Percentiles rank a stretch among this genome's conserved stretches.
phyloP scores from a whole-genome alignment of 495 filamentous ascomycete species.

The Daldinia childiae region DNA sequence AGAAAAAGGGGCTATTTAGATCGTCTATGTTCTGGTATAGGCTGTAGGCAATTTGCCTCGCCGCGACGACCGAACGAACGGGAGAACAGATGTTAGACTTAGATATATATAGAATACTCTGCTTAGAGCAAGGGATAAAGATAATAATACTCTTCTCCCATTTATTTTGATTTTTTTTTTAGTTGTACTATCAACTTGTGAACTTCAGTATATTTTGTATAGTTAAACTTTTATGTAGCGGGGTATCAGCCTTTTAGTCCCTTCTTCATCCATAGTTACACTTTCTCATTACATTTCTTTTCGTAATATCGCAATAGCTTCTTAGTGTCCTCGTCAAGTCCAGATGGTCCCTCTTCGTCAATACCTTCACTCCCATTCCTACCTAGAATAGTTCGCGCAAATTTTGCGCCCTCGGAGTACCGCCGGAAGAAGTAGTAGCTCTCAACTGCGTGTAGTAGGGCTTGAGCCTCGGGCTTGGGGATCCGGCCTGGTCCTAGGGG shows the following conservation, averaged over 20 bases:
- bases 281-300: constrained; percentile 44
- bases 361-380: constrained; percentile 36
- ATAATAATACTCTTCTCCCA: constrained; percentile 32
- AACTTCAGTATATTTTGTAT: background rate
- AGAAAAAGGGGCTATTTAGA: constrained; percentile 33
- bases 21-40: constrained; percentile 10
- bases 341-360: background rate
- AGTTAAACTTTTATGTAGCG: background rate
- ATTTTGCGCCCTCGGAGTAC: constrained; percentile 54
- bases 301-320: constrained; percentile 50
- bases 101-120: constrained; percentile 24
- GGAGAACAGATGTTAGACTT: constrained; percentile 8
- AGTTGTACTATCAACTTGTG: background rate
- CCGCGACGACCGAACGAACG: background rate
- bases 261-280: background rate
- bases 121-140: constrained; percentile 18
- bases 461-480: constrained; percentile 56
- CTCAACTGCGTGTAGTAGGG: constrained; percentile 62
- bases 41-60: constrained; percentile 1
- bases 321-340: constrained; percentile 51
- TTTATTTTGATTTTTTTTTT: background rate
- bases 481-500: constrained; percentile 44
- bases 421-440: constrained; percentile 64
- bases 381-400: constrained; percentile 47
- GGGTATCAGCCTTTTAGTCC: background rate